These are phyloP conservation scores for Lasiodiplodia sp. DNA, from an alignment of 2,329 filamentous ascomycete species.

Conservation along the genomic window DNA sequence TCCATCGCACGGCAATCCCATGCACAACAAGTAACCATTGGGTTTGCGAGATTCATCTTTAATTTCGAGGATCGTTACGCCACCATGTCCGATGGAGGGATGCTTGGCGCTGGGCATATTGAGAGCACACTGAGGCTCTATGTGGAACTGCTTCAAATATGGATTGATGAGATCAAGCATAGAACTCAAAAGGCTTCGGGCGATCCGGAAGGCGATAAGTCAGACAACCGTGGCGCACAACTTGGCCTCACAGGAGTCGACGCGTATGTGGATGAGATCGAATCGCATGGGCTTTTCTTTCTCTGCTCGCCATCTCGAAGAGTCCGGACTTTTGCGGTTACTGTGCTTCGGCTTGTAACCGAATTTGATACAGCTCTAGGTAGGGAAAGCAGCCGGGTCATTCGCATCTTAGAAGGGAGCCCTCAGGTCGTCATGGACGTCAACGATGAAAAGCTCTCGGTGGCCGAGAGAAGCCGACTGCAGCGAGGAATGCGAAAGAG, in stretches of 20 bases:
- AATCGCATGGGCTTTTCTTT: conserved; percentile 96
- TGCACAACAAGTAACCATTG: conserved; percentile 94
- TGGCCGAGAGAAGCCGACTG: conserved; percentile 89
- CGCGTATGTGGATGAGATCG: conserved; percentile 94
- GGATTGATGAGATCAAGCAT: conserved; percentile 94
- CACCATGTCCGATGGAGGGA: conserved; percentile 96
- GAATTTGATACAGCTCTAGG: conserved; percentile 92
- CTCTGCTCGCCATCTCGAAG: conserved; percentile 92
- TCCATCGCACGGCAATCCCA: conserved; percentile 93
- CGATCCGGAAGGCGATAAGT: conserved; percentile 67
- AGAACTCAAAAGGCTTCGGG: conserved; percentile 78
- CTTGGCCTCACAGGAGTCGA: conserved; percentile 87
- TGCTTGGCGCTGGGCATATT: conserved; percentile 92
- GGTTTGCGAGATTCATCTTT: conserved; percentile 97
- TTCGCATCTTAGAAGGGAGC: conserved; percentile 90
- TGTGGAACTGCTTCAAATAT: conserved; percentile 91
- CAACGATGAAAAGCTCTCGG: conserved; percentile 87
- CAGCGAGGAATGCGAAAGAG: conserved; percentile 88
- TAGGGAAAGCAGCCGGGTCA: conserved; percentile 81
- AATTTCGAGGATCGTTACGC: conserved; percentile 97
- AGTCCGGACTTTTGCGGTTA: conserved; percentile 89
- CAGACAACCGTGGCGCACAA: conserved; percentile 76
- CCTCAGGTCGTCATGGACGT: conserved; percentile 89
- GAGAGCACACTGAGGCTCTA: conserved; percentile 93
- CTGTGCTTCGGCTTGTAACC: conserved; percentile 86